phyloP scores from a whole-genome alignment of 164 flowering plant genomes.

The Aristolochia fimbriata region DNA sequence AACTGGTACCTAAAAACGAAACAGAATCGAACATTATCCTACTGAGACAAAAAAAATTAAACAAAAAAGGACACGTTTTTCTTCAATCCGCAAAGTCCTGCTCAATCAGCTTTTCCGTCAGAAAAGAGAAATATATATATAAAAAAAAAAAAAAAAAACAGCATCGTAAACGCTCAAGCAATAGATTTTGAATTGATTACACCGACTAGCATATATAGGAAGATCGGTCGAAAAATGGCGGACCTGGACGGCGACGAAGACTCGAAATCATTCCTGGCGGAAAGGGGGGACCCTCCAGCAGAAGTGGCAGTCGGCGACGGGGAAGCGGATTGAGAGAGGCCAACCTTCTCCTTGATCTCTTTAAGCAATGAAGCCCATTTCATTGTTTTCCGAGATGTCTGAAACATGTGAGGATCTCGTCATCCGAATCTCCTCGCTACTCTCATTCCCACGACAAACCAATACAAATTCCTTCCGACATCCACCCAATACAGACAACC shows the following conservation, averaged over 20 bases:
- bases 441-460: not conserved
- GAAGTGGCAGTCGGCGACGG: conserved; percentile 22
- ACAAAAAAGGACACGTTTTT: not conserved
- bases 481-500: conserved; percentile 6
- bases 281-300: conserved; percentile 6
- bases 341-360: conserved; percentile 93
- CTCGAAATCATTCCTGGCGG: conserved; percentile 18
- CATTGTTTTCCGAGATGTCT: conserved; percentile 55
- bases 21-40: too few relatives aligned
- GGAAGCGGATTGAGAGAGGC: conserved; percentile 37
- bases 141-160: not conserved
- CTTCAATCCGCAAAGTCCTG: not conserved
- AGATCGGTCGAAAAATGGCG: not conserved
- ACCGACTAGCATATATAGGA: not conserved
- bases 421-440: conserved; percentile 29
- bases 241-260: conserved; percentile 48
- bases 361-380: conserved; percentile 96
- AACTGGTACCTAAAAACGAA: too few relatives aligned
- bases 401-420: conserved; percentile 36
- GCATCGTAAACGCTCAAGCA: not conserved
- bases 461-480: conserved; percentile 22
- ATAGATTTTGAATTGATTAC: not conserved
- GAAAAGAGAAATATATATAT: too few relatives aligned
- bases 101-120: not conserved
- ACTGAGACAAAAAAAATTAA: too few relatives aligned